Evolutionary conservation across 2,329 filamentous ascomycete genomes (phyloP).

Genomic region (Exophiala sp.): DNA sequence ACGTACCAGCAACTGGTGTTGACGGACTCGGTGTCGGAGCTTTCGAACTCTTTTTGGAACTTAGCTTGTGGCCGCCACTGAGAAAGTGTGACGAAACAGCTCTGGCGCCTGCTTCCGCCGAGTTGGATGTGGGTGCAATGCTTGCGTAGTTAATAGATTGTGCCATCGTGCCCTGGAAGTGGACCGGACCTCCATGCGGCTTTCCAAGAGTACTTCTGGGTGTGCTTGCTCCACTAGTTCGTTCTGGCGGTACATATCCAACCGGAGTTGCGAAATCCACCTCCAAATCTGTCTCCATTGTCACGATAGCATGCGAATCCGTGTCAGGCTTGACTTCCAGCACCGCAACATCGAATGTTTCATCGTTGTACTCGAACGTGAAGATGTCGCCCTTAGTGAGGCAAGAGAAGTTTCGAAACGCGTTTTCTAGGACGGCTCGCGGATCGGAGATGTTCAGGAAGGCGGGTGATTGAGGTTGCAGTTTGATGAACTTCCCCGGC

Average conservation of each 20-base stretch:
- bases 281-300: constrained; percentile 92
- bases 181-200: constrained; percentile 66
- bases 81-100: constrained; percentile 73
- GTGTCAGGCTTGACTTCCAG: constrained; percentile 86
- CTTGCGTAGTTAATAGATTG: constrained; percentile 95
- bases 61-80: constrained; percentile 76
- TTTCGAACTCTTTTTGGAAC: constrained; percentile 76
- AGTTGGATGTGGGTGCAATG: constrained; percentile 73
- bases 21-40: constrained; percentile 67
- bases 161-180: constrained; percentile 89
- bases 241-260: constrained; percentile 86
- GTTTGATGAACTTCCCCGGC: constrained; percentile 87
- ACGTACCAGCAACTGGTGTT: constrained; percentile 64
- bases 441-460: constrained; percentile 98
- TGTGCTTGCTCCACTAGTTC: constrained; percentile 77
- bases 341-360: constrained; percentile 87
- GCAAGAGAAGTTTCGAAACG: constrained; percentile 92
- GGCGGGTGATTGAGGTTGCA: constrained; percentile 86
- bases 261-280: constrained; percentile 94
- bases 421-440: constrained; percentile 93
- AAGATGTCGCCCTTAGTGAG: constrained; percentile 92
- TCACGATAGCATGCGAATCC: constrained; percentile 78
- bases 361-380: constrained; percentile 95
- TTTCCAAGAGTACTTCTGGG: constrained; percentile 62
- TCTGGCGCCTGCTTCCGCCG: constrained; percentile 60